phyloP scores from a whole-genome alignment of 148 eudicot species.

The Limonium bicolor region DNA sequence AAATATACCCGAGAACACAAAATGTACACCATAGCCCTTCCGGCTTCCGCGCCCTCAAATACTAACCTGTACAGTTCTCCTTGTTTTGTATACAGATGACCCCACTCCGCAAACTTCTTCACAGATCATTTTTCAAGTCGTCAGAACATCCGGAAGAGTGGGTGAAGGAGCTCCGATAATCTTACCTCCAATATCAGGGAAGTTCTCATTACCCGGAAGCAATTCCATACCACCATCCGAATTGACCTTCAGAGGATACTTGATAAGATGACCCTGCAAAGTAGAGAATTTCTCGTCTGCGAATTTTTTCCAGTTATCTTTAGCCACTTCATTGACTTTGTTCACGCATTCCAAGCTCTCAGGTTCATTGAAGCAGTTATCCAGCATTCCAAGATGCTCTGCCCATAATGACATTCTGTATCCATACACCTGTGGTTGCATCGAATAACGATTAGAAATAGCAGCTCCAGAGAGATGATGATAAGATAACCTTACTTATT shows the following conservation, averaged over 20 bases:
- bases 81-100: too few species aligned
- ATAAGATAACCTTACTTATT: background rate
- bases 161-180: slow-evolving; percentile 34
- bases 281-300: slow-evolving; percentile 18
- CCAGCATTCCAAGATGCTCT: slow-evolving; percentile 41
- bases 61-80: too few species aligned
- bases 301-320: slow-evolving; percentile 46
- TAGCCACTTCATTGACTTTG: slow-evolving; percentile 43
- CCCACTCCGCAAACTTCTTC: too few species aligned
- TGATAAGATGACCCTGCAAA: slow-evolving; percentile 52
- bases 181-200: slow-evolving; percentile 61
- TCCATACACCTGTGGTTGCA: slow-evolving; percentile 38
- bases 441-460: background rate
- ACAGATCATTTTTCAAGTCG: slow-evolving; percentile 36
- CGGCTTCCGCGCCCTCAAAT: too few species aligned
- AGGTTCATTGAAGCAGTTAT: slow-evolving; percentile 25
- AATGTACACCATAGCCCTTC: too few species aligned
- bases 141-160: slow-evolving; percentile 35
- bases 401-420: slow-evolving; percentile 61
- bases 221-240: slow-evolving; percentile 38
- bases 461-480: background rate
- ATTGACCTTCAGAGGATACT: slow-evolving; percentile 41
- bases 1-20: too few species aligned
- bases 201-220: slow-evolving; percentile 32
- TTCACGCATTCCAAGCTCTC: slow-evolving; percentile 44